Base-by-base conservation (phyloP, 2,329 filamentous ascomycete genomes). In the Onygenales sp. region DNA sequence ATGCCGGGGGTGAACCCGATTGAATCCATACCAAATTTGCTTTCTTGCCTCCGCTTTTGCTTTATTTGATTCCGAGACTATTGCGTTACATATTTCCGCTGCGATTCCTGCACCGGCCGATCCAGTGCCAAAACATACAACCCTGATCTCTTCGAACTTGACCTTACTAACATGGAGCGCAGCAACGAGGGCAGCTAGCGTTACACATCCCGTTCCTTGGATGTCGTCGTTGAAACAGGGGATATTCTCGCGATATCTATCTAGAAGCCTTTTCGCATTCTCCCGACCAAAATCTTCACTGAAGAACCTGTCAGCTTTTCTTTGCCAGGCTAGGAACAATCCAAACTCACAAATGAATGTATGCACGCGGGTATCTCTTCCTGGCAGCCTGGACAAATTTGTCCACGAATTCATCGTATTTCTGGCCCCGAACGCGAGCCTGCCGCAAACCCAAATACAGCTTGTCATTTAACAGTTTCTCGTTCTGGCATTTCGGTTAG, bases 191-290 rank as follows among this genome's bases (percentile, higher is more conserved):
- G 86, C 89, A 0, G 89, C 89, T 0, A 95, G 78, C 0, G 90
- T 92, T 1, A 95, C 89, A 55, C 87, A 92, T 0, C 89, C 90
- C 0, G 90, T 95, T 1, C 89, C 90, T 67, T 95, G 89, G 0
- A 95, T 84, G 66, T 95, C 89, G 55, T 95, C 90, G 63, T 95
- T 95, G 76, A 95, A 95, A 67, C 89, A 94, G 0, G 89, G 78
- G 7, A 92, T 84, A 49, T 86, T 64, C 0, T 84, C 77, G 1
- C 85, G 80, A 62, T 93, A 95, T 38, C 77, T 79, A 55, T 95
- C 87, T 0, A 95, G 75, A 2, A 95, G 80, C 3, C 87, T 80
- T 33, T 86, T 78, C 0, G 88, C 87, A 62, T 95, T 95, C 1
- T 69, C 69, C 0, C 94, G 71, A 0, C 89, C 89, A 71, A 95